These are phyloP conservation scores for Pseudogymnoascus sp. DNA, from an alignment of 2,329 filamentous ascomycete species.

Conservation along the genomic window DNA sequence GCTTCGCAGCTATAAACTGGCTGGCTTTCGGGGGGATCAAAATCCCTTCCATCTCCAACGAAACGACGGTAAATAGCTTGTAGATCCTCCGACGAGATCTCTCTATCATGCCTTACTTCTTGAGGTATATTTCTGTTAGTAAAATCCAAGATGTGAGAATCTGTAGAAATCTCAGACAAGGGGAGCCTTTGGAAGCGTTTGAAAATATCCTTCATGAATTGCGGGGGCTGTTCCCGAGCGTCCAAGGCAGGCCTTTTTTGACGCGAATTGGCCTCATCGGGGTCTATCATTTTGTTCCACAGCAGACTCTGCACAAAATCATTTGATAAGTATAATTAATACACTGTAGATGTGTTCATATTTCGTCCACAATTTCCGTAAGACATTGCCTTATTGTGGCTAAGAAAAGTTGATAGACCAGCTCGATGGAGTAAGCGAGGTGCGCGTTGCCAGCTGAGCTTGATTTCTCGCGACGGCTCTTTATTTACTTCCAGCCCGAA, in stretches of 20 bases:
- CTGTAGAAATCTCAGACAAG: conserved; percentile 39
- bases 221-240: conserved; percentile 69
- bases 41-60: conserved; percentile 24
- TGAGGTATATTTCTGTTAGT: conserved; percentile 19
- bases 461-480: conserved; percentile 9
- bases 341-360: not conserved
- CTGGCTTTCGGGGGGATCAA: conserved; percentile 18
- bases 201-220: conserved; percentile 60
- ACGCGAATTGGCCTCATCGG: not conserved
- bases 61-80: conserved; percentile 37
- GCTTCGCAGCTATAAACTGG: conserved; percentile 55
- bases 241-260: conserved; percentile 41
- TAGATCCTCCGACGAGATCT: conserved; percentile 37
- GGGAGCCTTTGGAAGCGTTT: conserved; percentile 62
- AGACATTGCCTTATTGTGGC: conserved; percentile 1
- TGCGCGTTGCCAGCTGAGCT: conserved; percentile 7
- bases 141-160: conserved; percentile 50
- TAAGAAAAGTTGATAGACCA: conserved; percentile 1
- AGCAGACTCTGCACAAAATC: not conserved
- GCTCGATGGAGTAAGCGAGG: conserved; percentile 8
- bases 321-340: not conserved
- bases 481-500: conserved; percentile 10
- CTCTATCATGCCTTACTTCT: conserved; percentile 29
- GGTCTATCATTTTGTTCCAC: conserved; percentile 2
- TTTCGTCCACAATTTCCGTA: not conserved